A percentile compares a stretch with the other conserved stretches of the same genome.
phyloP scores from a whole-genome alignment of 2,329 filamentous ascomycete genomes.

The Aspergillus sojae region DNA sequence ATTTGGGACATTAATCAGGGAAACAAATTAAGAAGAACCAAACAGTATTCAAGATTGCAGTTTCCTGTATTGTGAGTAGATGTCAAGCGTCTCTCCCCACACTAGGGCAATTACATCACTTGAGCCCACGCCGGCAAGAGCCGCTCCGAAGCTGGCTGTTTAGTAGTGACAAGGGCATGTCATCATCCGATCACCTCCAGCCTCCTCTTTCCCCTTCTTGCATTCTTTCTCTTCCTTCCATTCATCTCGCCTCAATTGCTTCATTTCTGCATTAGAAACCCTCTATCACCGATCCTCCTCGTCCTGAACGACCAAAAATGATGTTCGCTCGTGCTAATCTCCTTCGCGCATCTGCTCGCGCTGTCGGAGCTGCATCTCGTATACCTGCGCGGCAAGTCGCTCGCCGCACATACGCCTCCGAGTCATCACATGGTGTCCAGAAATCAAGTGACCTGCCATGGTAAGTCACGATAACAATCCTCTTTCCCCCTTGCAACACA shows the following conservation, averaged over 20 bases:
- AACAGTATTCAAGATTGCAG: background rate
- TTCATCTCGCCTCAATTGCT: background rate
- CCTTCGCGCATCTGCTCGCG: conserved; percentile 27
- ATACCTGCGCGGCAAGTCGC: conserved; percentile 44
- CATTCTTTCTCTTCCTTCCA: background rate
- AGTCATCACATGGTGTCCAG: conserved; percentile 32
- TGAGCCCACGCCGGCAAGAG: conserved; percentile 15
- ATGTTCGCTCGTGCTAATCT: conserved; percentile 34
- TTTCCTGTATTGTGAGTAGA: background rate
- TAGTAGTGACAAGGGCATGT: conserved; percentile 9
- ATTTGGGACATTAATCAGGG: background rate
- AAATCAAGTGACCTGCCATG: conserved; percentile 54
- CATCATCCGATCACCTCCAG: conserved; percentile 7
- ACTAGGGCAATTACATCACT: background rate
- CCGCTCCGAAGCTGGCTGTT: conserved; percentile 13
- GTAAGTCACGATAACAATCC: conserved; percentile 35
- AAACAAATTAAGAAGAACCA: background rate
- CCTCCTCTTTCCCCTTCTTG: background rate
- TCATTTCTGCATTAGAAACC: background rate
- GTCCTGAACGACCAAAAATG: conserved; percentile 28
- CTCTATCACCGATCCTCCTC: background rate
- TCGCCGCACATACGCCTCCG: conserved; percentile 50
- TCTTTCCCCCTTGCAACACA: background rate
- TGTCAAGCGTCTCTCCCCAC: background rate
- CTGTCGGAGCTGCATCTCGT: conserved; percentile 24